Conservation (phyloP, 345 rosid genomes). For the Euphorbia peplus region DNA sequence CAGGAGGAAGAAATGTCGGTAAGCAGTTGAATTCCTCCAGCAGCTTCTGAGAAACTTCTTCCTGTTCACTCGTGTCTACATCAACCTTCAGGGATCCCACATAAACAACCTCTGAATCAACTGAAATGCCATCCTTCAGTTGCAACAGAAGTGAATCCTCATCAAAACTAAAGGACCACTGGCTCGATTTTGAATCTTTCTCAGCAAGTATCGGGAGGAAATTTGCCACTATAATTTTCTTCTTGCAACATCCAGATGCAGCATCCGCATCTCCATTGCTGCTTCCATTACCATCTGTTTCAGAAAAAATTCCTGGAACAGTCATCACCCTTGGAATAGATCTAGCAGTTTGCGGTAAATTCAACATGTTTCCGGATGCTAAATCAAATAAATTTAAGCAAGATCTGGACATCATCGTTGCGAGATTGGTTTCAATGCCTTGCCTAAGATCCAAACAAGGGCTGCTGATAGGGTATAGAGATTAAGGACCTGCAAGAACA, state of each 20-base stretch:
- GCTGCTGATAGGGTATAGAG: not conserved
- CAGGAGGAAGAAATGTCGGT: constrained; percentile 43
- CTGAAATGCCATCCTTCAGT: constrained; percentile 39
- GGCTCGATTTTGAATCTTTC: constrained; percentile 31
- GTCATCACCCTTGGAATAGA: constrained; percentile 55
- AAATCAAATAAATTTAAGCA: constrained; percentile 57
- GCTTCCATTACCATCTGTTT: constrained; percentile 32
- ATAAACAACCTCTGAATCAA: constrained; percentile 32
- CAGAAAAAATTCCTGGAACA: constrained; percentile 54
- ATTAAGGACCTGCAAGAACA: constrained; percentile 14
- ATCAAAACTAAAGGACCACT: constrained; percentile 39
- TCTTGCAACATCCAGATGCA: constrained; percentile 17
- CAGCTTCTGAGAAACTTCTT: constrained; percentile 37
- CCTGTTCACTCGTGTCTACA: constrained; percentile 38
- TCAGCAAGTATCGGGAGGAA: constrained; percentile 37
- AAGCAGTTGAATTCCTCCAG: constrained; percentile 43
- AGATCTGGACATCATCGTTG: constrained; percentile 60
- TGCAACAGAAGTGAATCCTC: constrained; percentile 38
- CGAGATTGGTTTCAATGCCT: not conserved
- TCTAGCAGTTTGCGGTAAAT: constrained; percentile 50
- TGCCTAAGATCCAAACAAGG: constrained; percentile 1
- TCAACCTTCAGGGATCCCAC: constrained; percentile 45
- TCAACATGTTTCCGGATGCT: constrained; percentile 54
- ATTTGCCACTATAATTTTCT: constrained; percentile 40
- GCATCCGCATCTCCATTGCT: constrained; percentile 16